Base-by-base conservation (phyloP, 441 rosid genomes). In the Populus hybrid region DNA sequence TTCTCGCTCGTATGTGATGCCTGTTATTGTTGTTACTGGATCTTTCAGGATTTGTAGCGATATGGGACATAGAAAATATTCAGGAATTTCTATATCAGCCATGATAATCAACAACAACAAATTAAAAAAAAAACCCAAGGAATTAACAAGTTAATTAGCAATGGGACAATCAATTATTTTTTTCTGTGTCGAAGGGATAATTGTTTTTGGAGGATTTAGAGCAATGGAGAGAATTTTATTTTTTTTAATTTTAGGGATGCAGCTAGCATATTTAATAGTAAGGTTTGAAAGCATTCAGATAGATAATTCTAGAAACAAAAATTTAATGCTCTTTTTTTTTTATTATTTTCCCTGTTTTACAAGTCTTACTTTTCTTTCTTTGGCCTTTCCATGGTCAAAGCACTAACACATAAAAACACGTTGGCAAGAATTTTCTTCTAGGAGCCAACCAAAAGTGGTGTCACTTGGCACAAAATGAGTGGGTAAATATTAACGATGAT, bases 1-100 rank as follows among this genome's bases (percentile, higher is more conserved):
- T 64, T 87, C 84, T 3, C 93, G 88, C 67, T 92, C 93, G 77
- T 92, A 92, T 18, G 94, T 89, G 78, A 92, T 92, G 40, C 97
- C 97, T 31, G 92, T 88, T 45, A 83, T 75, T 71, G 92, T 80
- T 9, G 88, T 92, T 18, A 92, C 96, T 3, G 96, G 94, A 76
- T 92, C 94, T 77, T 80, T 87, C 90, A 92, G 89, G 78, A 90
- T 85, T 50, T 89, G 88, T 1, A 92, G 86, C 14, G 97, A 90
- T 18, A 92, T 90, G 7, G 93, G 97, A 38, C 97, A 92, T 35
- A 89, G 56, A 73, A 89, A 92, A 79, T 78, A 90, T 3, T 68
- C 73, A 64, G 97, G 97, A 65, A 92, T 78, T 71, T 90, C 92
- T 16, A 86, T 73, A 1, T 84, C 86, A 53, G 70, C 89, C 92